These are phyloP conservation scores for Daldinia childiae DNA, from an alignment of 495 filamentous ascomycete species.

Conservation along the genomic window DNA sequence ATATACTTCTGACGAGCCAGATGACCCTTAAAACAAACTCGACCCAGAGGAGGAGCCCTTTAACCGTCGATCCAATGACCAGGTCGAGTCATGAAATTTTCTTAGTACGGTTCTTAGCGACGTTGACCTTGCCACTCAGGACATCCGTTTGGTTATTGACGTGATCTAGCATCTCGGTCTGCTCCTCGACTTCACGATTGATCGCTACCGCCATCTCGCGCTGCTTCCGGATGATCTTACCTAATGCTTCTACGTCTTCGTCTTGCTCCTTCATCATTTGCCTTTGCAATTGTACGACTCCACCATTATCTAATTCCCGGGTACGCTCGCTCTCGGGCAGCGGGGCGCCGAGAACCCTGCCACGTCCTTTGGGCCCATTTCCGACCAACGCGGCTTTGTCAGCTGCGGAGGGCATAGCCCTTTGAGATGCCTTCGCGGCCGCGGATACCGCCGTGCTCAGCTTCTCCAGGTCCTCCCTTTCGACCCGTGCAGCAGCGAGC, in stretches of 20 bases:
- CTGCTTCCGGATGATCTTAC: conserved; percentile 79
- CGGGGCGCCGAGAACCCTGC: conserved; percentile 80
- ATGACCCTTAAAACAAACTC: conserved; percentile 25
- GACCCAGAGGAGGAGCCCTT: conserved; percentile 22
- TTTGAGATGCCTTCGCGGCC: conserved; percentile 38
- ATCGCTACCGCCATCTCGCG: conserved; percentile 87
- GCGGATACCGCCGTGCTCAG: conserved; percentile 76
- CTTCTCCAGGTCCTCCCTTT: conserved; percentile 86
- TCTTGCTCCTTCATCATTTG: conserved; percentile 91
- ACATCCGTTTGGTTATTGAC: conserved; percentile 79
- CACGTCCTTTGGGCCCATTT: conserved; percentile 45
- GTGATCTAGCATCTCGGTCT: conserved; percentile 81
- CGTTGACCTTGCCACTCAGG: conserved; percentile 77
- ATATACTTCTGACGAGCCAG: conserved; percentile 31
- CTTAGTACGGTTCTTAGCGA: conserved; percentile 82
- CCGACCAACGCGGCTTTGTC: conserved; percentile 52
- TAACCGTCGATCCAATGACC: conserved; percentile 15
- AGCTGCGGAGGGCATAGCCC: conserved; percentile 34
- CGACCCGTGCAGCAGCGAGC: conserved; percentile 77
- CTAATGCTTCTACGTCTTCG: conserved; percentile 76
- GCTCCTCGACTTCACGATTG: conserved; percentile 82
- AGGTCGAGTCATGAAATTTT: conserved; percentile 64
- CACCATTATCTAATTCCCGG: conserved; percentile 87
- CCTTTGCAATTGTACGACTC: conserved; percentile 84
- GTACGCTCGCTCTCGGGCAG: conserved; percentile 86